These are phyloP conservation scores for Globisporangium nodosum DNA, from an alignment of 352 stramenopile genomes.

Conservation along the genomic window DNA sequence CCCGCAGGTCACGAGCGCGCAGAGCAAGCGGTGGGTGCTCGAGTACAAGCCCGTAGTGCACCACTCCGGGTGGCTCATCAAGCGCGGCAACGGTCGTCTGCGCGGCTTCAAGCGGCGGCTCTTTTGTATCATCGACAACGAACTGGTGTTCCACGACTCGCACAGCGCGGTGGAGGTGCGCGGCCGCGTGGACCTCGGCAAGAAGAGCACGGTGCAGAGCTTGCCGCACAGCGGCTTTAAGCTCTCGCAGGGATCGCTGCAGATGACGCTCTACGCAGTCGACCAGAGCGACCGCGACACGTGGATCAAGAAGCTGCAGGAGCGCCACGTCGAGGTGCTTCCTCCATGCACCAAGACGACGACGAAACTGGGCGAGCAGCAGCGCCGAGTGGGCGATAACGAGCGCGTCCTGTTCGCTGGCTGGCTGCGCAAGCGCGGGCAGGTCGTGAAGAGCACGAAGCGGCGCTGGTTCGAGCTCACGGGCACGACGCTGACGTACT, in stretches of 20 bases:
- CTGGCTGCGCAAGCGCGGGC: slow-evolving; percentile 80
- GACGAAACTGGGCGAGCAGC: slow-evolving; percentile 48
- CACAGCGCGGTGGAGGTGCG: slow-evolving; percentile 75
- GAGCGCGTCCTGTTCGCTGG: slow-evolving; percentile 62
- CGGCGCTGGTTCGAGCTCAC: slow-evolving; percentile 83
- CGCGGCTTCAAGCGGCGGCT: slow-evolving; percentile 82
- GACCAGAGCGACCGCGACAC: slow-evolving; percentile 71
- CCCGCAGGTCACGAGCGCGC: slow-evolving; percentile 37
- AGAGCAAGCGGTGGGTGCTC: slow-evolving; percentile 63
- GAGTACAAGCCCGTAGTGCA: slow-evolving; percentile 81
- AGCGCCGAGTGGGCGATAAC: slow-evolving; percentile 44
- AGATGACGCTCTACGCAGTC: slow-evolving; percentile 76
- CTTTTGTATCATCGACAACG: slow-evolving; percentile 82
- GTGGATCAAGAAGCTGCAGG: slow-evolving; percentile 82
- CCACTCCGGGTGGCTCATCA: slow-evolving; percentile 86
- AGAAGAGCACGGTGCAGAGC: slow-evolving; percentile 57
- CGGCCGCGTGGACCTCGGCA: slow-evolving; percentile 62
- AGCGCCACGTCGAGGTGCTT: slow-evolving; percentile 59
- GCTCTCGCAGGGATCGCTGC: slow-evolving; percentile 61
- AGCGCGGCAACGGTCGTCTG: slow-evolving; percentile 59
- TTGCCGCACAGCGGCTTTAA: slow-evolving; percentile 76
- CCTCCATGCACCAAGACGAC: slow-evolving; percentile 44
- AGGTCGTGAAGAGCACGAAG: slow-evolving; percentile 85
- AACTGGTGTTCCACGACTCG: slow-evolving; percentile 83
- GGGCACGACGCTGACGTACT: slow-evolving; percentile 66